Evolutionary conservation across 129 eudicot genomes (phyloP), one percentile per base, ranked within the genome.

Genomic region (Flaveria linearis): DNA sequence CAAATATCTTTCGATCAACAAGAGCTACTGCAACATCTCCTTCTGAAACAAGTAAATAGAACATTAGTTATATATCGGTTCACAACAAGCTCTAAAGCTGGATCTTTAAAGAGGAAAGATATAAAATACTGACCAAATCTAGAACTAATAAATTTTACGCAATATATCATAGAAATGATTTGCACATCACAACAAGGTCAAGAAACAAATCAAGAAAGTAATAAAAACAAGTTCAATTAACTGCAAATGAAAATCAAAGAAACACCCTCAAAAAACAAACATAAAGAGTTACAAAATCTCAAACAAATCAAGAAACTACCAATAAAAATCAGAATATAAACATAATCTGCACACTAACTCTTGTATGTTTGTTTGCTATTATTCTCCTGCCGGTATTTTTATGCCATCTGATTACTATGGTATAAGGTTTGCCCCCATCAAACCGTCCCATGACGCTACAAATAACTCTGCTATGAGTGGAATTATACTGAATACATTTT

Each of bases 11-110:
- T 71, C 20, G 45, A 76, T 72, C 69, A 80, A 50, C 49, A 52
- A 52, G 69, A 78, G 12, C 17, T 16, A 62, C 62, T 73, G 33
- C 67, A 83, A 58, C 79, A 72, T 83, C 84, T 78, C 77, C 77
- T 73, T 78, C 82, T 78, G 76, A 20, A 51, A 63, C 42, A 36
- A 73, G 47, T 49, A 63, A 25, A 73, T 8, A 33, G 26, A 17
- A 16, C 39, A 16, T 51, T 15, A 73, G 55, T 74, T 39, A 66
- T 62, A 49, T 36, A 73, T 13, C 43, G 22, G 30, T 41, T n/a
- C 72, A 62, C 18, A 50, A 41, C 26, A 20, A 53, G 74, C 36
- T 72, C 23, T 39, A 58, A 61, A 14, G 22, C 17, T 51, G 42
- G 55, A 47, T 55, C 43, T 30, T 15, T 16, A 36, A 4, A 39